Base-by-base conservation (phyloP, 108 stramenopile species). In the Asterionellopsis glacialis region DNA sequence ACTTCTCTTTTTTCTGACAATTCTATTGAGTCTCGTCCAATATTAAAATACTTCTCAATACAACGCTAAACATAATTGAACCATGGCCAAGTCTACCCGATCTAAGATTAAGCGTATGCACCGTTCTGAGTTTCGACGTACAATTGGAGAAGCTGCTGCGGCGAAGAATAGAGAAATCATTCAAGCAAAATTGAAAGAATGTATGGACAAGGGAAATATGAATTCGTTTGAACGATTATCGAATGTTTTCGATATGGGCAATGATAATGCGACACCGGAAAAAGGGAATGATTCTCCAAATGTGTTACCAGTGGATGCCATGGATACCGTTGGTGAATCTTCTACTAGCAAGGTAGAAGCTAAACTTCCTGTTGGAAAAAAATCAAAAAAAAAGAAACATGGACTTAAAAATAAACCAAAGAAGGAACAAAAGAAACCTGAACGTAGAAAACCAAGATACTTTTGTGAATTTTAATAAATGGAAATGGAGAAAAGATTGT, bases 51-150 rank as follows among this genome's bases (percentile, higher is more conserved):
- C n/a, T n/a, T n/a, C n/a, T n/a, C n/a, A n/a, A n/a, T n/a, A n/a
- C n/a, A n/a, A n/a, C n/a, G n/a, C n/a, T 44, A 44, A 14, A 44
- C 43, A 44, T 11, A 11, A 13, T 44, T 13, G 11, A 22, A 53
- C 25, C 15, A 55, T 55, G 54, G 54, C 6, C 33, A 55, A 55
- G 24, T 2, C 6, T 2, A 55, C 21, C 9, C 54, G 54, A 39
- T 55, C 54, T 4, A 55, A 55, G 9, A 9, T 55, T 18, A 55
- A 55, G 54, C 54, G 54, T 18, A 55, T 7, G 54, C 54, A 55
- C 54, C 54, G 54, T 22, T n/a, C 54, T 22, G 54, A 55, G 9
- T 55, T 55, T 40, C 54, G 54, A 21, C 22, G 22, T 16, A 55
- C 54, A 4, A 40, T 55, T 18, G 54, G 54, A 40, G 24, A 55